These are phyloP conservation scores for Gypsophila paniculata DNA, from an alignment of 179 eudicot genomes.

Conservation along the genomic window DNA sequence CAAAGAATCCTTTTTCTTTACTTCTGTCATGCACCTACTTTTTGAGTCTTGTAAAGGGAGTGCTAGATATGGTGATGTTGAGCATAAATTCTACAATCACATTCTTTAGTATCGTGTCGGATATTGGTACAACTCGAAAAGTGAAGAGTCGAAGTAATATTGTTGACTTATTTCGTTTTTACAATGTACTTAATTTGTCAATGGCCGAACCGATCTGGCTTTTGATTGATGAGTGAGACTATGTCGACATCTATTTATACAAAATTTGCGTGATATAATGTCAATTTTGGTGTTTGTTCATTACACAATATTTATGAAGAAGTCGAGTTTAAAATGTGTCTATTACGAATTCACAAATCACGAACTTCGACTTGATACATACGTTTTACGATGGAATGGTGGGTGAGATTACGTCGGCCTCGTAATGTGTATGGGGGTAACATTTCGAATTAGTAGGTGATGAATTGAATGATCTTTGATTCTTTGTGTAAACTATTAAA, in stretches of 20 bases:
- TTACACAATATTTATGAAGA: no score
- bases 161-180: not conserved
- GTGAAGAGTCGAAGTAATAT: not conserved
- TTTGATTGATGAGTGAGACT: not conserved
- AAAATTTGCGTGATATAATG: not conserved
- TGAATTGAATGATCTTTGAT: constrained; percentile 15
- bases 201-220: not conserved
- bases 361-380: not conserved
- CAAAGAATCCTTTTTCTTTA: no score
- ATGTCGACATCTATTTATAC: not conserved
- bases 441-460: constrained; percentile 17
- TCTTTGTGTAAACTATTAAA: constrained; percentile 9
- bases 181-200: not conserved
- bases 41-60: not conserved
- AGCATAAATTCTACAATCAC: not conserved
- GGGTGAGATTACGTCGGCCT: not conserved
- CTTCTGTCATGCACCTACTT: not conserved
- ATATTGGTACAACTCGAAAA: not conserved
- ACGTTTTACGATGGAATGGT: not conserved
- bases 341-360: not conserved
- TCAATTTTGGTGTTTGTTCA: no score
- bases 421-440: constrained; percentile 1
- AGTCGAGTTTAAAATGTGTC: not conserved
- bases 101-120: not conserved
- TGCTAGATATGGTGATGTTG: not conserved